Percentiles rank a stretch among this genome's conserved stretches.
phyloP scores from a whole-genome alignment of 1,139 yeast species.

The Zygosaccharomyces sapae region DNA sequence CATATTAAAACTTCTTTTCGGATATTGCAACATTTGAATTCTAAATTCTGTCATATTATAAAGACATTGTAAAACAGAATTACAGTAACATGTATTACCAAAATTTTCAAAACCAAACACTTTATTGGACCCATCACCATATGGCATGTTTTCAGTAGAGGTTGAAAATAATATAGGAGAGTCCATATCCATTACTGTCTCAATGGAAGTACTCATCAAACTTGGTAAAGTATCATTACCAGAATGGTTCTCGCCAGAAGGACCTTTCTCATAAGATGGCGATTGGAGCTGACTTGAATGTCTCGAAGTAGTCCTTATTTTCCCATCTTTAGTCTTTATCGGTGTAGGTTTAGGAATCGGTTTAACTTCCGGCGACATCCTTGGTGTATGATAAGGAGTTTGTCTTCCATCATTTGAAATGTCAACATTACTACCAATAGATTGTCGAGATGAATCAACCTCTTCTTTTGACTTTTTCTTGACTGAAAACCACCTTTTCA shows the following conservation, averaged over 20 bases:
- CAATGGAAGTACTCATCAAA: constrained; percentile 12
- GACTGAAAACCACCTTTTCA: constrained; percentile 19
- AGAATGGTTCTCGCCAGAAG: constrained; percentile 8
- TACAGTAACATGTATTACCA: constrained; percentile 93
- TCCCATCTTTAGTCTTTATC: constrained; percentile 6
- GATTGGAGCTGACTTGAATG: constrained; percentile 7
- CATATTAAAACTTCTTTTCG: constrained; percentile 33
- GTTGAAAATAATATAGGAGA: constrained; percentile 11
- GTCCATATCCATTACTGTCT: constrained; percentile 10
- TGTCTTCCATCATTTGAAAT: neutral
- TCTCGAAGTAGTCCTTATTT: constrained; percentile 4
- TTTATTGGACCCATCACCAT: constrained; percentile 65
- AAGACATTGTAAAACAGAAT: constrained; percentile 84
- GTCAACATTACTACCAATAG: neutral
- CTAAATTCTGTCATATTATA: constrained; percentile 73
- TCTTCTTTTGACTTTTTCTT: constrained; percentile 13
- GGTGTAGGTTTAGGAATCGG: constrained; percentile 11
- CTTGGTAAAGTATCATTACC: constrained; percentile 13
- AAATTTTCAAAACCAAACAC: constrained; percentile 93
- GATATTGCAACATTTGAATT: constrained; percentile 49
- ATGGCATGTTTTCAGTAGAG: constrained; percentile 32
- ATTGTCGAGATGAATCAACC: constrained; percentile 4
- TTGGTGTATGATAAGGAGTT: constrained; percentile 5
- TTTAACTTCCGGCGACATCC: constrained; percentile 4
- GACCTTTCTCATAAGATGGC: constrained; percentile 1